Conservation (phyloP, 2,329 filamentous ascomycete species). For the Neofusicoccum cordaticola region DNA sequence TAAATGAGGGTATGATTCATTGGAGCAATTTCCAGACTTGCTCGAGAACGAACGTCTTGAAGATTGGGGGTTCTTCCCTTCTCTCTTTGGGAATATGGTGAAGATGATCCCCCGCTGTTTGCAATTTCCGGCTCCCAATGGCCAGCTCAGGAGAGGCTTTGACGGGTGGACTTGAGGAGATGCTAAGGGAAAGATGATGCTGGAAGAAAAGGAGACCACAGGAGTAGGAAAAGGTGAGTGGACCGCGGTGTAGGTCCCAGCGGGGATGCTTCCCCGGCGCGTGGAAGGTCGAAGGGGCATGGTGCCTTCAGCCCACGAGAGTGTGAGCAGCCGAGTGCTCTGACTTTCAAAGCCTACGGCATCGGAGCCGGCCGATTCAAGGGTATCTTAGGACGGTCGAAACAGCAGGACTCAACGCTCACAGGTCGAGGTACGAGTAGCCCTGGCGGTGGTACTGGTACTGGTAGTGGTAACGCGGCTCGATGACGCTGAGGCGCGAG, state of each 20-base stretch:
- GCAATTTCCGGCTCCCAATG: no score
- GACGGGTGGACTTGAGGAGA: no score
- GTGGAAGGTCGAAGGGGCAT: no score
- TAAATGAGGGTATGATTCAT: not conserved
- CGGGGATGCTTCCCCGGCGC: no score
- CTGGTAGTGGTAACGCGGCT: not conserved
- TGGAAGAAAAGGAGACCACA: no score
- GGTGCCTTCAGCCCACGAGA: no score
- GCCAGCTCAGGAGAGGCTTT: no score
- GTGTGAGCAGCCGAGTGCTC: no score
- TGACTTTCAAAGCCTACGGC: no score
- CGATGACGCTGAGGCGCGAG: not conserved
- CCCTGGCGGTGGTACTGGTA: not conserved
- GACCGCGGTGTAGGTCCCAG: no score
- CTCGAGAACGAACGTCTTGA: not conserved
- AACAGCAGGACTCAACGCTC: not conserved
- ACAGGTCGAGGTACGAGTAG: constrained; percentile 1
- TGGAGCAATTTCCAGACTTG: not conserved
- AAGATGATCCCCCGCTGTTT: not conserved
- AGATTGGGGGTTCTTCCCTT: not conserved
- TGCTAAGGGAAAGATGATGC: no score
- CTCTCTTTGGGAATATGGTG: not conserved
- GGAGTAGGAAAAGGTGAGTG: no score
- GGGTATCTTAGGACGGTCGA: not conserved
- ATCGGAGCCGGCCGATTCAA: not conserved